Evolutionary conservation across 768 basidiomycete genomes (phyloP), one percentile per base, ranked within the genome.

Genomic region (Suillus cothurnatus): DNA sequence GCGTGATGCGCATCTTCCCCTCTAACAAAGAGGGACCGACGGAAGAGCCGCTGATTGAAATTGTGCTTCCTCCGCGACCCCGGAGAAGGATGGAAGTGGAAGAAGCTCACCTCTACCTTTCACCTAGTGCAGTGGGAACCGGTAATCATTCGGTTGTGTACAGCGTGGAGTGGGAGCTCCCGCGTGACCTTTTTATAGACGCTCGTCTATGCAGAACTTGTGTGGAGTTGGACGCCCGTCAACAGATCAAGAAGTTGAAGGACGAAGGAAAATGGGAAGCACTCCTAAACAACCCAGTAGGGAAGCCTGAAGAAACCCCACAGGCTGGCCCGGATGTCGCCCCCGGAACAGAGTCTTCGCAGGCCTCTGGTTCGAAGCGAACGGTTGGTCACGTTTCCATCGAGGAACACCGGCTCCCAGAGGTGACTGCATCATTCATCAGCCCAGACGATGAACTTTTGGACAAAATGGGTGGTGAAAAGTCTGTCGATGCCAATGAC

Each of bases 81-180:
- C 68, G 65, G 5, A 68, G 64, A 19, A 41, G 28, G 60, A 72
- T 47, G 43, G 71, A 21, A 47, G 72, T 69, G 6, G 74, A 74
- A 28, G 82, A 81, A 61, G 83, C 81, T 1, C 85, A 88, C 69
- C 75, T 88, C 21, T 84, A 86, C 62, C 66, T 89, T 61, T 79
- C 80, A 2, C 78, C 81, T 0, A 43, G 50, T 0, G 69, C 78
- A 39, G 66, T 80, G 8, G 88, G 86, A 0, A 17, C 50, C 0
- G 87, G 88, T 0, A 69, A 85, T 68, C 88, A 89, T 69, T 88
- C 88, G 0, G 55, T 73, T 39, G 84, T 86, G 0, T 84, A 85
- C 68, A 70, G 77, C 47, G 85, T 80, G 7, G 83, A 85, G 62
- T 82, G 82, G 78, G 84, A 85, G 47, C 69, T 89, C 2, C 86